A percentile compares a stretch with the other conserved stretches of the same genome.
These are phyloP conservation scores for Eucommia ulmoides DNA, from an alignment of 257 asterid genomes.

Conservation along the genomic window DNA sequence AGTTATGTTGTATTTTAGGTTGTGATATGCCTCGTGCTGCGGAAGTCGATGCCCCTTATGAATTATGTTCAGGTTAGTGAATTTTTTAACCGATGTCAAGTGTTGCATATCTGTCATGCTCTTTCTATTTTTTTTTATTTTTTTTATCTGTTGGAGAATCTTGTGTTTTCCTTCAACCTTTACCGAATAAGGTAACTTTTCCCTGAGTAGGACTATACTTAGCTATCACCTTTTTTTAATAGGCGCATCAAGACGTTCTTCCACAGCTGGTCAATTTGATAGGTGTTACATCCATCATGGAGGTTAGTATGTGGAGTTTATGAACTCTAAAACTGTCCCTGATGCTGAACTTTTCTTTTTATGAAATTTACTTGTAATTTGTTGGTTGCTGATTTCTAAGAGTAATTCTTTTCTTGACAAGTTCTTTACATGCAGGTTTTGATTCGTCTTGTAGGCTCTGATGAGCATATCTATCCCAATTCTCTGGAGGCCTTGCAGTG, in stretches of 20 bases:
- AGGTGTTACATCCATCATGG: slow-evolving; percentile 97
- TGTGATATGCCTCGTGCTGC: slow-evolving; percentile 83
- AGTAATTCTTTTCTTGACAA: no score
- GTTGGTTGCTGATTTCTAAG: no score
- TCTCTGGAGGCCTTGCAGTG: no score
- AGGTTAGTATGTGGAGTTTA: slow-evolving; percentile 41
- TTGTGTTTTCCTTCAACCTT: not conserved
- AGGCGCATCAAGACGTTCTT: slow-evolving; percentile 87
- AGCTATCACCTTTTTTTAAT: slow-evolving; percentile 12
- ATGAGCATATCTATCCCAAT: no score
- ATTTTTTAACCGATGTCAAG: not conserved
- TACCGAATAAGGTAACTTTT: not conserved
- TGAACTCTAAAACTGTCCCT: not conserved
- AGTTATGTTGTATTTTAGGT: slow-evolving; percentile 44
- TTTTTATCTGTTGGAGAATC: not conserved
- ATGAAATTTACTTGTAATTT: no score
- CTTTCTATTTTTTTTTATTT: not conserved
- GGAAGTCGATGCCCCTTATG: slow-evolving; percentile 79
- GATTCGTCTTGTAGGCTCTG: no score
- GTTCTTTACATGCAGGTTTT: no score
- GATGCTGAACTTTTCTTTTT: not conserved
- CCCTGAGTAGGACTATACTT: not conserved
- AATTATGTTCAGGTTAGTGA: slow-evolving; percentile 75
- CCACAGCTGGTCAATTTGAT: slow-evolving; percentile 90
- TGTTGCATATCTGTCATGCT: slow-evolving; percentile 3